phyloP scores from a whole-genome alignment of 169 alveolate species.

The Plasmodium inui region DNA sequence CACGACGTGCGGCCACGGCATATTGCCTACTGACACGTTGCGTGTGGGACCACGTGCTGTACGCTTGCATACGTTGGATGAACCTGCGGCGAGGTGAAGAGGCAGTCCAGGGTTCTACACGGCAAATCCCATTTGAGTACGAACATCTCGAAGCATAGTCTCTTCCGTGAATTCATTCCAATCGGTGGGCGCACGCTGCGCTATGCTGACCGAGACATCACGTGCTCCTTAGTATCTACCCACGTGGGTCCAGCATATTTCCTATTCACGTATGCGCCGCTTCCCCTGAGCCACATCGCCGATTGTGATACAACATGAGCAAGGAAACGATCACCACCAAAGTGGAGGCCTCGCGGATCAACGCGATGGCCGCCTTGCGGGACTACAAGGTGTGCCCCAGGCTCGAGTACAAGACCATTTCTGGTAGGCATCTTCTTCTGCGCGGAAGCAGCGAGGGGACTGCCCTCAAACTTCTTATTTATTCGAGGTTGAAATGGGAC shows the following conservation, averaged over 20 bases:
- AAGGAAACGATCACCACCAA: slow-evolving; percentile 75
- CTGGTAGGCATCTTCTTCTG: slow-evolving; percentile 45
- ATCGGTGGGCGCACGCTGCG: neutral
- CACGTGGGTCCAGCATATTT: neutral
- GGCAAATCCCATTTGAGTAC: neutral
- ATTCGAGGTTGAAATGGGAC: too few relatives aligned
- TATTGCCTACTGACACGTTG: too few relatives aligned
- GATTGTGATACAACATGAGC: slow-evolving; percentile 28
- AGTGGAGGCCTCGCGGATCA: slow-evolving; percentile 84
- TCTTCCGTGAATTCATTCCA: neutral
- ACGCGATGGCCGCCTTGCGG: slow-evolving; percentile 93
- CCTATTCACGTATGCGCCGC: neutral
- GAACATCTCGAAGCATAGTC: neutral
- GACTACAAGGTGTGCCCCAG: slow-evolving; percentile 95
- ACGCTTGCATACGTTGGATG: neutral
- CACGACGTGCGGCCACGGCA: neutral
- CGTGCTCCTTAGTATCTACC: neutral
- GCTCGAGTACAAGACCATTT: slow-evolving; percentile 96
- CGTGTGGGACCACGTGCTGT: too few relatives aligned
- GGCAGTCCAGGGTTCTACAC: neutral
- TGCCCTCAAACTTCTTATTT: neutral
- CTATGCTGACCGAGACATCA: neutral
- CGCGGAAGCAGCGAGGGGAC: neutral
- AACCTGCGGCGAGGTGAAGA: neutral
- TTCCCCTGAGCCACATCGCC: neutral